Evolutionary conservation across 306 rosid genomes (phyloP).

Genomic region (Luffa acutangula): DNA sequence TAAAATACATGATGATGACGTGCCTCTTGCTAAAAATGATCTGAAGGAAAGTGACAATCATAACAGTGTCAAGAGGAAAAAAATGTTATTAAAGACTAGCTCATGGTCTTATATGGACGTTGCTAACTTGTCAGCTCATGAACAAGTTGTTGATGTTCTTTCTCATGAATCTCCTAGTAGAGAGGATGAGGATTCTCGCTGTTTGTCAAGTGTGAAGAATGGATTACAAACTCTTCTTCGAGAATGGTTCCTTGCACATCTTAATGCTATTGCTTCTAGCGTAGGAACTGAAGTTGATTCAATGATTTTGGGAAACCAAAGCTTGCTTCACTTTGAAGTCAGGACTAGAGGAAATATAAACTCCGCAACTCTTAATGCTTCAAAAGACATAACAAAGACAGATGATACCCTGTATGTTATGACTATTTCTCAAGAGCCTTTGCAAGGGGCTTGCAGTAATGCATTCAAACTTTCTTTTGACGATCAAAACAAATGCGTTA

Average conservation of each 20-base stretch:
- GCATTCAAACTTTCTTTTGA: conserved; percentile 52
- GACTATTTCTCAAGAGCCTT: conserved; percentile 39
- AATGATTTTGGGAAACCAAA: conserved; percentile 44
- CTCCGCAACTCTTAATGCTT: conserved; percentile 26
- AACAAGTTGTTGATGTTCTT: conserved; percentile 39
- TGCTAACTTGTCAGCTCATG: conserved; percentile 49
- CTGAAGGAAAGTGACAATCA: conserved; percentile 31
- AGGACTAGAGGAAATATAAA: conserved; percentile 29
- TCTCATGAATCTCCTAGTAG: conserved; percentile 32
- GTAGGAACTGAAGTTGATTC: conserved; percentile 49
- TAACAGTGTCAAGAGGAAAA: conserved; percentile 29
- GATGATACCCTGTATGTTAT: conserved; percentile 46
- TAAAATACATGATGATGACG: conserved; percentile 34
- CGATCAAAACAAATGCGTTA: conserved; percentile 23
- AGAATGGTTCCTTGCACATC: conserved; percentile 64
- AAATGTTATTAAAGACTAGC: conserved; percentile 27
- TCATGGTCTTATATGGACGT: conserved; percentile 35
- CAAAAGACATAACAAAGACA: conserved; percentile 28
- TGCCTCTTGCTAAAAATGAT: conserved; percentile 43
- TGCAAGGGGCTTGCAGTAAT: conserved; percentile 26
- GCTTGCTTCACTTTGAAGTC: conserved; percentile 65
- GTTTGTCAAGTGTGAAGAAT: conserved; percentile 29
- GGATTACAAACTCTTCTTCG: conserved; percentile 52
- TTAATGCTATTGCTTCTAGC: conserved; percentile 48
- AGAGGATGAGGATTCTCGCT: conserved; percentile 33